Base-by-base conservation (phyloP, 352 stramenopile species). In the Hyaloperonospora brassicae region DNA sequence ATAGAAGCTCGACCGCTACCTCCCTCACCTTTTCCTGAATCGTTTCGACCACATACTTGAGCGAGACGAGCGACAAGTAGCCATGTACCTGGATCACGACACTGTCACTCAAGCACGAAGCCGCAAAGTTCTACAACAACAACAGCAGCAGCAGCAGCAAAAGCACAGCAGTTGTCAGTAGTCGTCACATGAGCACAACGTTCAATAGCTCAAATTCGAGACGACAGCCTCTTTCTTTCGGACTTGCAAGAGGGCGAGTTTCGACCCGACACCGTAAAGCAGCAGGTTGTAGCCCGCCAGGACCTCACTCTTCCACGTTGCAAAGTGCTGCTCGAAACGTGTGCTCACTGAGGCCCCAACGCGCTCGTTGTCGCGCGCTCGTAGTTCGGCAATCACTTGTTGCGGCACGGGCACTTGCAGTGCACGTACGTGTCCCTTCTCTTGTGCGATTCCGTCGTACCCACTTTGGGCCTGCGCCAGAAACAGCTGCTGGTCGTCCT, bases 31-130 rank as follows among this genome's bases (percentile, higher is more conserved):
- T 66, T 11, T 72, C 35, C 48, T 72, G 59, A 21, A 85, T 64
- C 21, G 62, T 61, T 7, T 61, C 54, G 13, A 49, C 47, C 36
- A 86, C 11, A 58, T 73, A 79, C 13, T 70, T 68, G 3, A 83
- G 59, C 14, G 72, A 83, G 24, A 83, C 72, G 22, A 62, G 57
- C 9, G 72, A 68, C 14, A 86, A 50, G 58, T 86, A 86, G 23
- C 75, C 75, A 55, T 86, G 70, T 6, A 86, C 43, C 21, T 83
- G 68, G 39, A 86, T 45, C 14, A 83, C 72, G 38, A 74, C 43
- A 0, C 61, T 53, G 52, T 82, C 66, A 1, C 22, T 61, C 14
- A 76, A 50, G 31, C 48, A 57, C 8, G 38, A 46, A 0, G 51
- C 48, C 5, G 68, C 72, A 52, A 86, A 86, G 10, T 74, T 54